Base-by-base conservation (phyloP, 495 filamentous ascomycete species). In the Lophiostoma macrostomum region DNA sequence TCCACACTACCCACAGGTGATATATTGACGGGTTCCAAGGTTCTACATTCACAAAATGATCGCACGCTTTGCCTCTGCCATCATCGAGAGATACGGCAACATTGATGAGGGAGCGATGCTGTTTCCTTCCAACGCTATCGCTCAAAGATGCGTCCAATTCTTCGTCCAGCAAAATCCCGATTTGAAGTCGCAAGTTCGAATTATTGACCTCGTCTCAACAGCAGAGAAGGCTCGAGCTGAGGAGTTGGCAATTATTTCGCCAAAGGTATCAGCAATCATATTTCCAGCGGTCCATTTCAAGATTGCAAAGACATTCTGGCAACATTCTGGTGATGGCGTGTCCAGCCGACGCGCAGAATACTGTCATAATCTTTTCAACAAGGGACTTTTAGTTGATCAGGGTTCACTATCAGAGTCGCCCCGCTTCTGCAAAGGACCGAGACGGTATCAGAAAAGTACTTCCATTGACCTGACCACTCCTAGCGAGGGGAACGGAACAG, bases 21-120 rank as follows among this genome's bases (percentile, higher is more conserved):
- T n/a, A n/a, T n/a, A n/a, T n/a, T n/a, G n/a, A n/a, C n/a, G n/a
- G n/a, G n/a, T n/a, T n/a, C n/a, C 12, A 24, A 86, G 91, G 46
- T 97, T 97, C 73, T 96, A 95, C 73, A 83, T 98, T 43, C 88
- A 97, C 68, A 84, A 81, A 60, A 79, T 74, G 59, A 96, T 97
- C 55, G 78, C 84, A 61, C 77, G 80, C 20, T 85, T 98, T 47
- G 83, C 81, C 24, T 66, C 69, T 25, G 80, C 86, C 40, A 76
- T 96, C 22, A 68, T 87, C n/a, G 70, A 73, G 23, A 77, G 74
- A 39, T 74, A 83, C 64, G 90, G 87, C 5, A 67, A 69, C 27
- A 67, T 78, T 0, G 74, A 67, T 8, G 83, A 91, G 51, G 73
- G 80, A 39, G 85, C 89, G 10, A 87, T 91, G 67, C 72, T 96